phyloP scores from a whole-genome alignment of 208 protist species.

The Acanthamoeba royreba region DNA sequence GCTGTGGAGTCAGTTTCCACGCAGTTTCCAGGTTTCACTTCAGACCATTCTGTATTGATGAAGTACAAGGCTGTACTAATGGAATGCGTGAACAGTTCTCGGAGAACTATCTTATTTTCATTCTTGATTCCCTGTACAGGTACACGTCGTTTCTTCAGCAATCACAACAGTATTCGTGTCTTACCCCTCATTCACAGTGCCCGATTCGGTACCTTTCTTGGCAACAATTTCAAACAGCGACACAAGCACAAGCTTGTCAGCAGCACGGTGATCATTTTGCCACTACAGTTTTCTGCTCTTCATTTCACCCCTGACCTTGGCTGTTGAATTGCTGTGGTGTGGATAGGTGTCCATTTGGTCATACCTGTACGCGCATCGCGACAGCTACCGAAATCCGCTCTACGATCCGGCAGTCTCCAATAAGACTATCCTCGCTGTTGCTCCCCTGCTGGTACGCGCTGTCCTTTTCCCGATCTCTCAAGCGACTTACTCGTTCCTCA shows the following conservation, averaged over 20 bases:
- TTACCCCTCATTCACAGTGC: not conserved
- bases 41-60: not conserved
- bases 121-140: slow-evolving; percentile 23
- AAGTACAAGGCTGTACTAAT: not conserved
- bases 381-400: not conserved
- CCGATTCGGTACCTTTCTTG: slow-evolving; percentile 15
- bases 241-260: slow-evolving; percentile 39
- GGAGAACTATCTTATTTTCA: not conserved
- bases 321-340: not conserved
- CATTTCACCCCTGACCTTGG: not conserved
- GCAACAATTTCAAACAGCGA: not conserved
- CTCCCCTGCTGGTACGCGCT: not conserved
- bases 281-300: not conserved
- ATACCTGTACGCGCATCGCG: not conserved
- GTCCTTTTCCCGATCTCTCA: not conserved
- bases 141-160: not conserved
- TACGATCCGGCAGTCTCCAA: not conserved
- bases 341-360: slow-evolving; percentile 1
- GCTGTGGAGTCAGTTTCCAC: not conserved
- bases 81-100: not conserved
- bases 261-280: not conserved
- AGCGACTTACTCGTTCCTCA: not conserved
- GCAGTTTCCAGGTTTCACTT: not conserved
- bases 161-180: not conserved
- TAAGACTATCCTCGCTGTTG: not conserved